Conservation (phyloP, 352 stramenopile genomes). For the Pythium volutum region DNA sequence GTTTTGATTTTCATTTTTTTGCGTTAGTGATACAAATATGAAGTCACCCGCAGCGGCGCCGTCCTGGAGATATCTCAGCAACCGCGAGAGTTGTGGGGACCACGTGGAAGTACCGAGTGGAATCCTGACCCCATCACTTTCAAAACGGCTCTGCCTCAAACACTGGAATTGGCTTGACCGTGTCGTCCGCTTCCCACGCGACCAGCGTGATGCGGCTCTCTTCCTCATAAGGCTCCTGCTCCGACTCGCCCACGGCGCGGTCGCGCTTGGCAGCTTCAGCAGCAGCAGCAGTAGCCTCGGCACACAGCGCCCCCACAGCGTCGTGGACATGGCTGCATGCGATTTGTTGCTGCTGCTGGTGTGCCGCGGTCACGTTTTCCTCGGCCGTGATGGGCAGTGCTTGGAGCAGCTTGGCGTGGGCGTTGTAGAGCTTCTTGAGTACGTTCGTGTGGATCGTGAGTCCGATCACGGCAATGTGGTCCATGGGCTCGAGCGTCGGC, state of each 20-base stretch:
- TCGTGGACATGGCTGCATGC: not conserved
- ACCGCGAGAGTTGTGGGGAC: too few species aligned
- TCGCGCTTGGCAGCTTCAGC: not conserved
- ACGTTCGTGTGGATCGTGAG: slow-evolving; percentile 43
- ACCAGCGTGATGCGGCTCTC: slow-evolving; percentile 6
- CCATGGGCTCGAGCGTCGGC: slow-evolving; percentile 36
- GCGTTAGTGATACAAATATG: too few species aligned
- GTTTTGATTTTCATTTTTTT: too few species aligned
- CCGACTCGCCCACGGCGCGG: not conserved
- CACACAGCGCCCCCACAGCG: not conserved
- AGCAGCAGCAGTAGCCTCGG: not conserved
- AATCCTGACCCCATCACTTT: too few species aligned
- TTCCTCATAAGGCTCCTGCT: slow-evolving; percentile 3
- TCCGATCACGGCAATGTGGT: slow-evolving; percentile 46
- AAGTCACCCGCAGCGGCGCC: too few species aligned
- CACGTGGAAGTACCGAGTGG: too few species aligned
- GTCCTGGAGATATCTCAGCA: too few species aligned
- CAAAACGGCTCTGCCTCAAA: not conserved
- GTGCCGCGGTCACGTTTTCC: slow-evolving; percentile 15
- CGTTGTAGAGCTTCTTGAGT: slow-evolving; percentile 38
- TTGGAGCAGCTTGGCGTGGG: slow-evolving; percentile 35
- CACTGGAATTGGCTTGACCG: not conserved
- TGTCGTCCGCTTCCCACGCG: slow-evolving; percentile 1
- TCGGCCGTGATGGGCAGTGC: slow-evolving; percentile 29
- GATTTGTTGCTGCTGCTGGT: slow-evolving; percentile 2